These are phyloP conservation scores for Gossypium longicalyx DNA, from an alignment of 345 rosid species.

Conservation along the genomic window DNA sequence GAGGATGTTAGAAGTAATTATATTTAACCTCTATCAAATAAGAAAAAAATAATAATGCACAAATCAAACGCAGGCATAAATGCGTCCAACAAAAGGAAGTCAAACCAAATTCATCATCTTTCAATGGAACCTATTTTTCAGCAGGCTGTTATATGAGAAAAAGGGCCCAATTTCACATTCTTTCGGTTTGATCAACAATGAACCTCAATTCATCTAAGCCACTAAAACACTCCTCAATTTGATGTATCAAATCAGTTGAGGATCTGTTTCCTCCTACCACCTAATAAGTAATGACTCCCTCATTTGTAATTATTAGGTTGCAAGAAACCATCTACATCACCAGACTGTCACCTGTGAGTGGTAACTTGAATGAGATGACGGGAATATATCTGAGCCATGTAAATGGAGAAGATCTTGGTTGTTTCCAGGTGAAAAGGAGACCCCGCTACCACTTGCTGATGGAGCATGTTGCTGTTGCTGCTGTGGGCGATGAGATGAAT, in stretches of 20 bases:
- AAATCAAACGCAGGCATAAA: background rate
- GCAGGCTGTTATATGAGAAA: background rate
- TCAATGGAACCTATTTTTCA: background rate
- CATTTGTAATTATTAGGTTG: background rate
- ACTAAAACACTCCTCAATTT: background rate
- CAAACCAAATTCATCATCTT: background rate
- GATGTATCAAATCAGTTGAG: background rate
- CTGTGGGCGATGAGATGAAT: too few relatives aligned
- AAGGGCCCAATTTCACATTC: background rate
- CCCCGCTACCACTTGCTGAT: too few relatives aligned
- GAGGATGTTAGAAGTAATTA: background rate
- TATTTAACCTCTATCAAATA: background rate
- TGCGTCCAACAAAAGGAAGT: background rate
- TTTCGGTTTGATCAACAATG: background rate
- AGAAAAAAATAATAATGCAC: background rate
- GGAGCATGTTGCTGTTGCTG: too few relatives aligned
- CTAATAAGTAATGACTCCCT: too few relatives aligned
- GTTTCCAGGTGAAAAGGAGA: background rate
- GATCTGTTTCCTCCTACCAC: too few relatives aligned
- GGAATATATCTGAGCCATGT: background rate
- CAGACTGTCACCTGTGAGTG: background rate
- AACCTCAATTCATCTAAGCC: constrained; percentile 2
- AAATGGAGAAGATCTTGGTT: background rate
- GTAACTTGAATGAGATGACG: background rate
- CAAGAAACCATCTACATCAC: background rate